Base-by-base conservation (phyloP, 2,329 filamentous ascomycete genomes). In the Teratosphaeria gauchensis region DNA sequence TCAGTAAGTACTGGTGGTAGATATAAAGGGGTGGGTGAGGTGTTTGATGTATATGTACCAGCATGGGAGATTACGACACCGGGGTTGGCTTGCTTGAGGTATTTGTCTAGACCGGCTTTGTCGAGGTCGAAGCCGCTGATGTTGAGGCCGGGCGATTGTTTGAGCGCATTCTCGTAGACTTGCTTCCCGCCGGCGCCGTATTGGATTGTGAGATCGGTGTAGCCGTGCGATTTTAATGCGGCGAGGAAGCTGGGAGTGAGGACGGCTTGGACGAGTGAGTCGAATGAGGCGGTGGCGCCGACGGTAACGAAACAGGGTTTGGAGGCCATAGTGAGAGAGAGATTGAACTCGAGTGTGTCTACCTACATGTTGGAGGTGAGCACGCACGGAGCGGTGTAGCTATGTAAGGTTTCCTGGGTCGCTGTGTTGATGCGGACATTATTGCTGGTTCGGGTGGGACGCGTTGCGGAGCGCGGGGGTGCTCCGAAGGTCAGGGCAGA, bases 1-100 rank as follows among this genome's bases (percentile, higher is more conserved):
- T n/a, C n/a, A n/a, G n/a, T n/a, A n/a, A n/a, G n/a, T n/a, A n/a
- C n/a, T n/a, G n/a, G n/a, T n/a, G n/a, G n/a, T n/a, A n/a, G n/a
- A n/a, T n/a, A n/a, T n/a, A n/a, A n/a, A n/a, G n/a, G n/a, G n/a
- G n/a, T n/a, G n/a, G n/a, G n/a, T n/a, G n/a, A n/a, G n/a, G n/a
- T n/a, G n/a, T n/a, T n/a, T n/a, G n/a, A n/a, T n/a, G n/a, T n/a
- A n/a, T n/a, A n/a, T n/a, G n/a, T n/a, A n/a, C 92, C 94, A 63
- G 91, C 92, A 77, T 99, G 94, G 52, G 87, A 90, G 60, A 99
- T 87, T 33, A 96, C 83, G 19, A 94, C 76, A 0, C 94, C 94
- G 8, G 65, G 78, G 77, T 59, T 79, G 75, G 12, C 78, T 75
- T 62, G 77, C 72, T 56, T 69, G 80, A 94, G 88, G 65, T 85